Base-by-base conservation (phyloP, 2,329 filamentous ascomycete genomes). In the Akanthomyces muscarius region DNA sequence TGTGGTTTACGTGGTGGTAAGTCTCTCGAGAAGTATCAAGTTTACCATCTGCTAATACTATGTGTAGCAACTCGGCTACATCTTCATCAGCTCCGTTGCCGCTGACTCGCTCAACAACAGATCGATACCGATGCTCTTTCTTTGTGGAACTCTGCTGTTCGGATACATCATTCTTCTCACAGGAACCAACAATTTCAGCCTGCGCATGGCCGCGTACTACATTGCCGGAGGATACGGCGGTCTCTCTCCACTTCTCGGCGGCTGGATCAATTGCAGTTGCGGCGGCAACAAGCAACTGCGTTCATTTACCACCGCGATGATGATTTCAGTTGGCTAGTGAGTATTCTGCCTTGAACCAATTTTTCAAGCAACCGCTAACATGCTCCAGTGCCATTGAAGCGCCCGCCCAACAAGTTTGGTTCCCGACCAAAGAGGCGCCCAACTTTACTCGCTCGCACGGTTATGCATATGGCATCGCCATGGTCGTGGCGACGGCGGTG, bases 261-360 rank as follows among this genome's bases (percentile, higher is more conserved):
- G 50, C n/a, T 65, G 64, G 64, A 59, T 65, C 56, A 63, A 63
- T 11, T 61, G 55, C 21, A 64, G 54, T 21, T 65, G 61, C 45
- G 50, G 56, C 14, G 64, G 64, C 23, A 55, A 65, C 62, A 65
- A 64, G 30, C 61, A 63, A 23, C 18, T 65, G 7, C 54, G 64
- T 7, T 58, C 62, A 1, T 61, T 65, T 13, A 47, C 55, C 45
- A 63, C 51, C 2, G 50, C 64, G 7, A 51, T 65, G 48, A 65
- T 65, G 64, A 60, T 63, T 25, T 61, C 64, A 16, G 61, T 65
- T 10, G 64, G 64, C 28, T 65, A 63, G 64, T 65, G 42, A 33
- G 64, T 65, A 23, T 54, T 18, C 33, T 18, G 18, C 33, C 33
- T 36, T 36, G 7, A 11, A 4, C 5, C 8, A 8, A 8, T 23